Evolutionary conservation across 75 land plant species (phyloP).

Genomic region (Adiantum capillusveneris): DNA sequence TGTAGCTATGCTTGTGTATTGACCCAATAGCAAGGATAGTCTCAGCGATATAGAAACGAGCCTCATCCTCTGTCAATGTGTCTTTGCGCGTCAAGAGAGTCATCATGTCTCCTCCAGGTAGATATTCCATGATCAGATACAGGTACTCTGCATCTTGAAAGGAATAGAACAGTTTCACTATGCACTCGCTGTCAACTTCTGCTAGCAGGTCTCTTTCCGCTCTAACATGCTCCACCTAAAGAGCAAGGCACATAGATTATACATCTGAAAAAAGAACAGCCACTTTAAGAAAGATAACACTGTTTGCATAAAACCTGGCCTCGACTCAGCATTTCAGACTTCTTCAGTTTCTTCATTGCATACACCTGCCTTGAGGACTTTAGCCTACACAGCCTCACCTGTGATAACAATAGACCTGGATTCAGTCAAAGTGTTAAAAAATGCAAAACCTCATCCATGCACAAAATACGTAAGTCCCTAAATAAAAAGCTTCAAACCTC

Average conservation of each 20-base stretch:
- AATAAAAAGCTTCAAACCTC: too few species aligned
- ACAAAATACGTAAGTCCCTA: too few species aligned
- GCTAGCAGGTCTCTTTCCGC: slow-evolving; percentile 88
- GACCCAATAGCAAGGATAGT: slow-evolving; percentile 79
- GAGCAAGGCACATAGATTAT: background rate
- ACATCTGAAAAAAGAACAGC: background rate
- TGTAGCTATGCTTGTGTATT: slow-evolving; percentile 81
- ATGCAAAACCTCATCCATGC: background rate
- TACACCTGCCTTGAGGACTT: slow-evolving; percentile 60
- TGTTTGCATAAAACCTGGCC: slow-evolving; percentile 51
- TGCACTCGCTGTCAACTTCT: slow-evolving; percentile 82
- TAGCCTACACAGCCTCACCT: slow-evolving; percentile 69
- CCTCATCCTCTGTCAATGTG: slow-evolving; percentile 68
- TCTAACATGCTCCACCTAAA: slow-evolving; percentile 88
- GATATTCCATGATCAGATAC: slow-evolving; percentile 85
- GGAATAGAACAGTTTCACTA: slow-evolving; percentile 81
- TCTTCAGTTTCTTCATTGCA: slow-evolving; percentile 82
- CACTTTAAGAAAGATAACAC: background rate
- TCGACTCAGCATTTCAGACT: slow-evolving; percentile 79
- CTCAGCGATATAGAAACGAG: slow-evolving; percentile 82
- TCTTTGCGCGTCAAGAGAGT: slow-evolving; percentile 78
- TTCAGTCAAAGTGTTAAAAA: background rate
- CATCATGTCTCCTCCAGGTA: slow-evolving; percentile 95
- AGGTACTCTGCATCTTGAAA: slow-evolving; percentile 87
- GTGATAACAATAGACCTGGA: slow-evolving; percentile 3